These are phyloP conservation scores for Trifolium dubium DNA, from an alignment of 306 rosid genomes.

Conservation along the genomic window DNA sequence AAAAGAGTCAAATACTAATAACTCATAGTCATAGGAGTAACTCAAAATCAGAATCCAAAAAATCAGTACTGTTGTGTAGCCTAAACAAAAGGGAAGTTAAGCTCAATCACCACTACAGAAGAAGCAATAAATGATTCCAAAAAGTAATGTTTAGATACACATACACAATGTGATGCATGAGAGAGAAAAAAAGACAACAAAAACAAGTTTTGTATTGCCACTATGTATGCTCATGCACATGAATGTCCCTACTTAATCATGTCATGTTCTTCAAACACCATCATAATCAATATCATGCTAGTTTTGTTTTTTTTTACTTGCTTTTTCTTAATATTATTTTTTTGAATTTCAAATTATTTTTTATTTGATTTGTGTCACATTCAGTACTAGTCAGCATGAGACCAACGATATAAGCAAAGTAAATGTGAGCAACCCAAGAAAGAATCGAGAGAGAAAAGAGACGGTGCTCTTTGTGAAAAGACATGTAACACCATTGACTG, in stretches of 20 bases:
- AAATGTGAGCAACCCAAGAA: conserved; percentile 39
- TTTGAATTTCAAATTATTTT: background rate
- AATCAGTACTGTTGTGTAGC: conserved; percentile 17
- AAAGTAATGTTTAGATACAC: conserved; percentile 39
- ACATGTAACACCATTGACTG: conserved; percentile 27
- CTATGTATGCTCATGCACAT: conserved; percentile 20
- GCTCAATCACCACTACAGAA: conserved; percentile 36
- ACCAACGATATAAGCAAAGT: conserved; percentile 43
- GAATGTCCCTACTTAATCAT: conserved; percentile 49
- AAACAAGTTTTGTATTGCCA: conserved; percentile 11
- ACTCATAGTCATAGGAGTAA: conserved; percentile 32
- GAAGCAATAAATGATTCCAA: conserved; percentile 39
- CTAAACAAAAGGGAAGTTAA: conserved; percentile 29
- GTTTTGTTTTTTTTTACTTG: background rate
- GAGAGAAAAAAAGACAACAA: conserved; percentile 32
- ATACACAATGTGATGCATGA: conserved; percentile 22
- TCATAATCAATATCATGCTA: conserved; percentile 35
- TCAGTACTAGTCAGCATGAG: conserved; percentile 34
- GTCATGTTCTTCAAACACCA: conserved; percentile 48
- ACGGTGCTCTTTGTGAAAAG: conserved; percentile 20
- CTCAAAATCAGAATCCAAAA: conserved; percentile 36
- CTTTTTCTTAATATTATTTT: background rate
- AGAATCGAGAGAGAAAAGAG: conserved; percentile 34
- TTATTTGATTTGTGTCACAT: conserved; percentile 27
- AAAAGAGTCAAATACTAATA: conserved; percentile 43